Conservation (phyloP, 352 stramenopile species). For the Globisporangium carolinianum region DNA sequence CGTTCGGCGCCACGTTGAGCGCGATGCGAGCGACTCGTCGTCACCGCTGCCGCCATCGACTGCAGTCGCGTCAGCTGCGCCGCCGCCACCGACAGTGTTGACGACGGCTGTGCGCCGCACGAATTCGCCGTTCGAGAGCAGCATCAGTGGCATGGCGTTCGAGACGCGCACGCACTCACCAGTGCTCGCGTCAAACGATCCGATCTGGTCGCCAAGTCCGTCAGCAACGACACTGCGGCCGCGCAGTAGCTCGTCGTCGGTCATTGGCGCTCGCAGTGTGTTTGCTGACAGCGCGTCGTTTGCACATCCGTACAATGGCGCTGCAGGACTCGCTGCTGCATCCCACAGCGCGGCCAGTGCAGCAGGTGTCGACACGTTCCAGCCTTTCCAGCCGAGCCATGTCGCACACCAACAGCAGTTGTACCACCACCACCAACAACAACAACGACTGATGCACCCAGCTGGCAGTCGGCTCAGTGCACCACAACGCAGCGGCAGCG, state of each 20-base stretch:
- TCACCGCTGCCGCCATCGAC: constrained; percentile 38
- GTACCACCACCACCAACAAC: constrained; percentile 8
- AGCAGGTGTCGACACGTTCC: constrained; percentile 1
- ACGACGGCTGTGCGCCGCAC: constrained; percentile 4
- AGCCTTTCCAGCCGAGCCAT: constrained; percentile 15
- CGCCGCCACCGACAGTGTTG: background rate
- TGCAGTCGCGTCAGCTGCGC: background rate
- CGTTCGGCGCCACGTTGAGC: constrained; percentile 47
- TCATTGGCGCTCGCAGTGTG: constrained; percentile 13
- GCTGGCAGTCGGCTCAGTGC: background rate
- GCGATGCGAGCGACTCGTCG: constrained; percentile 6
- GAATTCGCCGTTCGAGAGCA: constrained; percentile 19
- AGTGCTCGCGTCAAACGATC: background rate
- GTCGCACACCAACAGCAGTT: constrained; percentile 4
- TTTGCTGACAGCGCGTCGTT: background rate
- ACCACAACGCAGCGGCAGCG: constrained; percentile 16
- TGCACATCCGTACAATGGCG: constrained; percentile 10
- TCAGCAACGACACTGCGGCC: constrained; percentile 7
- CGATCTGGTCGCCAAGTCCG: constrained; percentile 5
- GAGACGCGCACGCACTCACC: constrained; percentile 6
- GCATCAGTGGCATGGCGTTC: constrained; percentile 2
- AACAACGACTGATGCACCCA: background rate
- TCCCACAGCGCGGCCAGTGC: background rate
- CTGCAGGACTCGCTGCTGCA: background rate
- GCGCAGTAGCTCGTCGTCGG: constrained; percentile 37